phyloP scores from a whole-genome alignment of 106 monocot genomes.

The Triglochin maritima region DNA sequence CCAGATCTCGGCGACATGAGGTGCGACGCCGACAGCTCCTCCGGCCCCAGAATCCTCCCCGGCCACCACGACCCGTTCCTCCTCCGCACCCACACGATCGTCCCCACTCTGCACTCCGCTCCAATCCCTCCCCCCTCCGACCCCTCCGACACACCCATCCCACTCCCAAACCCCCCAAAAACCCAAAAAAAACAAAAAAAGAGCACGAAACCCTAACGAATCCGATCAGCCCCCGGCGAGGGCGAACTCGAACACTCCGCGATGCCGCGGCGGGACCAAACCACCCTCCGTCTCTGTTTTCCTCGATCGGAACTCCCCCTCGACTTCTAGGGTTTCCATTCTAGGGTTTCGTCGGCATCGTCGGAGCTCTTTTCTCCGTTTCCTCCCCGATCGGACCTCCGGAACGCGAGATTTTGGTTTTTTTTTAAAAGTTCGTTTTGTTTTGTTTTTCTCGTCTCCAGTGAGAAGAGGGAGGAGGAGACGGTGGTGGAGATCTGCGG shows the following conservation, averaged over 20 bases:
- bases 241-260: conserved; percentile 11
- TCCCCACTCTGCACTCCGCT: conserved; percentile 34
- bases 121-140: conserved; percentile 15
- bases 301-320: background rate
- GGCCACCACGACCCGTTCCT: conserved; percentile 98
- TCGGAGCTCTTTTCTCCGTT: background rate
- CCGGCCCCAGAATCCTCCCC: conserved; percentile 76
- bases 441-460: background rate
- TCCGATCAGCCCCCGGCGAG: conserved; percentile 10
- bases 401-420: background rate
- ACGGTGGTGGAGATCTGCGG: background rate
- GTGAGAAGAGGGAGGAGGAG: background rate
- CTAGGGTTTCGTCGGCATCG: background rate
- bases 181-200: background rate
- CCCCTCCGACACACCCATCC: conserved; percentile 21
- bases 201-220: background rate
- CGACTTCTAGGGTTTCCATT: background rate
- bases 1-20: conserved; percentile 94
- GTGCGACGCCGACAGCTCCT: conserved; percentile 78
- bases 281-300: conserved; percentile 2
- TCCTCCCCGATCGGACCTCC: background rate
- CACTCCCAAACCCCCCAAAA: background rate
- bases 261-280: background rate
- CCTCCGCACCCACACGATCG: conserved; percentile 85
- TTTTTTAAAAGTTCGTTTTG: background rate